Evolutionary conservation across 2,329 filamentous ascomycete genomes (phyloP).

Genomic region (Sporothrix pallida): DNA sequence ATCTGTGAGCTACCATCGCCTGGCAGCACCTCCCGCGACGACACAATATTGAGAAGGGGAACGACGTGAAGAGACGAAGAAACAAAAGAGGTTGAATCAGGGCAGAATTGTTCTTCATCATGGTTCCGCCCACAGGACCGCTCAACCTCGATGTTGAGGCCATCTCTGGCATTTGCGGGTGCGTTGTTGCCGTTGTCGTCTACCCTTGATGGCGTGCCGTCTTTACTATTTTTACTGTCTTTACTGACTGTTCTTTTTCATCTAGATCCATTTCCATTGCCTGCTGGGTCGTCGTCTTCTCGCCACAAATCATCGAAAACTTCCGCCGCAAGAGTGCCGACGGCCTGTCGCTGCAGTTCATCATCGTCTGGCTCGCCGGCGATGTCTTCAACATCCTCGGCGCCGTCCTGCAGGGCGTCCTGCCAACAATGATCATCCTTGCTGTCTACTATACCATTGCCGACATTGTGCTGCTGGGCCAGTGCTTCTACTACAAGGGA

Average conservation of each 20-base stretch:
- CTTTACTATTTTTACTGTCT: background rate
- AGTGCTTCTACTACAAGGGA: conserved; percentile 96
- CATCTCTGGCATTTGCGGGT: conserved; percentile 90
- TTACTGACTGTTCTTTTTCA: conserved; percentile 30
- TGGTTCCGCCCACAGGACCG: conserved; percentile 62
- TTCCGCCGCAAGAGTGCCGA: conserved; percentile 41
- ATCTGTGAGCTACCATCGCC: background rate
- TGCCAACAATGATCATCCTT: conserved; percentile 77
- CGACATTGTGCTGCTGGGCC: conserved; percentile 71
- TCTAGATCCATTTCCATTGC: conserved; percentile 83
- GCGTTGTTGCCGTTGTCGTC: conserved; percentile 41
- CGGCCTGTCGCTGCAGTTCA: conserved; percentile 65
- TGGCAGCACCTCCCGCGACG: background rate
- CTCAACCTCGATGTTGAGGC: conserved; percentile 84
- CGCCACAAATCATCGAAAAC: conserved; percentile 76
- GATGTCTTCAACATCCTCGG: conserved; percentile 58
- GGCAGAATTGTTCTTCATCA: conserved; percentile 40
- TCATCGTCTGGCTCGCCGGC: conserved; percentile 89
- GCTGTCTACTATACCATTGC: conserved; percentile 42
- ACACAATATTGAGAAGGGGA: background rate
- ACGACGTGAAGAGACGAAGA: background rate
- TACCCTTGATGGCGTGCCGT: too few relatives aligned
- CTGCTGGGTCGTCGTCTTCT: conserved; percentile 98
- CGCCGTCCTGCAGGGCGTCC: conserved; percentile 63
- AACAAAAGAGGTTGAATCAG: background rate